Evolutionary conservation across 305 asterid genomes (phyloP).

Genomic region (Plantago lanceolata): DNA sequence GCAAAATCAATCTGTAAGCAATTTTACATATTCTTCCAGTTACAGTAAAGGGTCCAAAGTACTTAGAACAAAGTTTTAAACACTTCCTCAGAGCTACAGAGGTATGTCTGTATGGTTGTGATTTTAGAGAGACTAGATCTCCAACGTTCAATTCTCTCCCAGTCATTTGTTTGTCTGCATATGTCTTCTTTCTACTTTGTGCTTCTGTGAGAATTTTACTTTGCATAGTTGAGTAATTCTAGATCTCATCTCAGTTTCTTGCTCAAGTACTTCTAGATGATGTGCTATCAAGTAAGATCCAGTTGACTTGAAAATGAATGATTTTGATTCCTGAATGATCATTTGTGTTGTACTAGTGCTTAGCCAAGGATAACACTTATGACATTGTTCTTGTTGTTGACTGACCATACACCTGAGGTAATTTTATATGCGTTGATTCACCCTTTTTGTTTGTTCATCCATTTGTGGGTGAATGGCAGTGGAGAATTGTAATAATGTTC

Average conservation of each 20-base stretch:
- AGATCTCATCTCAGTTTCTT: not conserved
- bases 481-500: too few relatives aligned
- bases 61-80: not conserved
- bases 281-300: not conserved
- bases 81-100: not conserved
- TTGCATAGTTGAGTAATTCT: not conserved
- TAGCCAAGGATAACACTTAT: too few relatives aligned
- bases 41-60: not conserved
- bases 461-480: too few relatives aligned
- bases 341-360: not conserved
- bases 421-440: too few relatives aligned
- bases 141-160: not conserved
- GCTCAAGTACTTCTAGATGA: not conserved
- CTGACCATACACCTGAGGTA: too few relatives aligned
- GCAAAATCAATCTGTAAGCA: not conserved
- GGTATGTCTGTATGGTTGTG: not conserved
- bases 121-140: not conserved
- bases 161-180: too few relatives aligned
- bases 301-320: not conserved
- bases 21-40: not conserved
- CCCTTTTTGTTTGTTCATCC: too few relatives aligned
- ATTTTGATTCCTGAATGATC: not conserved
- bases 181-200: not conserved
- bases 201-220: not conserved
- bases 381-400: too few relatives aligned